A percentile compares a stretch with the other conserved stretches of the same genome.
Evolutionary conservation across 2,329 filamentous ascomycete species (phyloP).

Genomic region (Exophiala spinifera): DNA sequence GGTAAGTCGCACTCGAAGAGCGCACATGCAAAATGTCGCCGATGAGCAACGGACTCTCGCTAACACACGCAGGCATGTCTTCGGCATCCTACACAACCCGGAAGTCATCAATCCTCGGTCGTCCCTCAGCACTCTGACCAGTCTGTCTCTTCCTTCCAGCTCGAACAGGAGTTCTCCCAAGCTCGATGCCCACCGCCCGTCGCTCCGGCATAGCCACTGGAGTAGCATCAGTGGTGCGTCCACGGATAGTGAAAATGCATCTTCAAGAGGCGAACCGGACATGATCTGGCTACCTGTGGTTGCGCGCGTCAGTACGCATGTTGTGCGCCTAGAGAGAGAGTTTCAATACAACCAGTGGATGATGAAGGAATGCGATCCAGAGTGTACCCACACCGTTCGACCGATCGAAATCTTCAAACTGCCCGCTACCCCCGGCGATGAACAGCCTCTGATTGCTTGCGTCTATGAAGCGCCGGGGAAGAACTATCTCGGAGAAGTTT

Average conservation of each 20-base stretch:
- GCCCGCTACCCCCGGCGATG: conserved; percentile 64
- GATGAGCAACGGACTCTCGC: no score
- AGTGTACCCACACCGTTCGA: conserved; percentile 71
- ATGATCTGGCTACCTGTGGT: conserved; percentile 61
- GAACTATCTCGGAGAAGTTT: conserved; percentile 67
- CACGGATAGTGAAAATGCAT: conserved; percentile 43
- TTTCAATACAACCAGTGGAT: conserved; percentile 78
- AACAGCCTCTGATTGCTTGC: conserved; percentile 68
- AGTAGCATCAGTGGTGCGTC: conserved; percentile 51
- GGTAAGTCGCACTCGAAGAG: conserved; percentile 43
- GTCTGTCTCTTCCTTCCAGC: conserved; percentile 43
- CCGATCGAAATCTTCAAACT: conserved; percentile 77
- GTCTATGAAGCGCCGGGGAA: conserved; percentile 76
- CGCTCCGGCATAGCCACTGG: conserved; percentile 44
- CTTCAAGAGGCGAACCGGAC: conserved; percentile 40
- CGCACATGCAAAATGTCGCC: no score
- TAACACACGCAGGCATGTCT: conserved; percentile 50
- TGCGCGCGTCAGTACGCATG: conserved; percentile 77
- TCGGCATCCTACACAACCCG: conserved; percentile 57
- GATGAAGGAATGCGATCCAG: conserved; percentile 66
- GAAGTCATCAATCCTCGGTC: conserved; percentile 48
- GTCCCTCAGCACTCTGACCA: conserved; percentile 36
- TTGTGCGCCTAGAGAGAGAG: conserved; percentile 78
- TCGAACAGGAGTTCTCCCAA: conserved; percentile 44
- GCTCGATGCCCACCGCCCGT: conserved; percentile 38